Conservation (phyloP, 2,329 filamentous ascomycete genomes). For the Xylogone sp. region DNA sequence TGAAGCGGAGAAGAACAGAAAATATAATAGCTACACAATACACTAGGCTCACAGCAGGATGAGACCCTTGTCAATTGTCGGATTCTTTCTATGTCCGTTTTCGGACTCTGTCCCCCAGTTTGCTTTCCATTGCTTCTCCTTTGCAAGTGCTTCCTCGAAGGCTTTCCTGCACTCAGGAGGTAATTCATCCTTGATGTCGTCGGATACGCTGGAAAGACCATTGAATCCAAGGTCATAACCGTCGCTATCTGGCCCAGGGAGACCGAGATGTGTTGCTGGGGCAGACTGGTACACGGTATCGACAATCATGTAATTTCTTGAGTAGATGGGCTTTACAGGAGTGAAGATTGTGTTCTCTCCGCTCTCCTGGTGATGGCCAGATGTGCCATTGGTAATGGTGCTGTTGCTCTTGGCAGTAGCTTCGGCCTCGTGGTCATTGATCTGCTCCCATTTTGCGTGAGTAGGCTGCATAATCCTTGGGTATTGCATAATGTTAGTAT, state of each 20-base stretch:
- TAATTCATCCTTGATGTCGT: slow-evolving; percentile 63
- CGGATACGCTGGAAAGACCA: slow-evolving; percentile 60
- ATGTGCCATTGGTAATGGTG: slow-evolving; percentile 5
- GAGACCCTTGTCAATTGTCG: slow-evolving; percentile 61
- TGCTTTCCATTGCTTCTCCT: slow-evolving; percentile 68
- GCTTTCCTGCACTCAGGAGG: slow-evolving; percentile 68
- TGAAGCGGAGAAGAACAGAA: background rate
- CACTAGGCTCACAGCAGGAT: slow-evolving; percentile 36
- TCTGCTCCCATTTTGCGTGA: slow-evolving; percentile 75
- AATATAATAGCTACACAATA: background rate
- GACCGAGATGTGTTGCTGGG: slow-evolving; percentile 46
- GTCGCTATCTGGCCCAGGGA: slow-evolving; percentile 54
- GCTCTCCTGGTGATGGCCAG: slow-evolving; percentile 2
- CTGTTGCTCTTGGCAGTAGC: slow-evolving; percentile 11
- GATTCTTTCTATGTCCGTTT: slow-evolving; percentile 47
- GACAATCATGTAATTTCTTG: slow-evolving; percentile 59
- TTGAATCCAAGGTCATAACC: slow-evolving; percentile 42
- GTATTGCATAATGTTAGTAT: slow-evolving; percentile 89
- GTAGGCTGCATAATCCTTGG: slow-evolving; percentile 87
- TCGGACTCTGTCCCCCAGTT: slow-evolving; percentile 69
- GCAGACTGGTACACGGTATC: slow-evolving; percentile 59
- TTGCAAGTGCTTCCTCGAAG: slow-evolving; percentile 62
- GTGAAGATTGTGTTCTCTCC: slow-evolving; percentile 41
- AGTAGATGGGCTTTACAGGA: slow-evolving; percentile 50
- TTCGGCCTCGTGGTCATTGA: slow-evolving; percentile 39